Base-by-base conservation (phyloP, 2,329 filamentous ascomycete genomes). In the Alternaria rosae region DNA sequence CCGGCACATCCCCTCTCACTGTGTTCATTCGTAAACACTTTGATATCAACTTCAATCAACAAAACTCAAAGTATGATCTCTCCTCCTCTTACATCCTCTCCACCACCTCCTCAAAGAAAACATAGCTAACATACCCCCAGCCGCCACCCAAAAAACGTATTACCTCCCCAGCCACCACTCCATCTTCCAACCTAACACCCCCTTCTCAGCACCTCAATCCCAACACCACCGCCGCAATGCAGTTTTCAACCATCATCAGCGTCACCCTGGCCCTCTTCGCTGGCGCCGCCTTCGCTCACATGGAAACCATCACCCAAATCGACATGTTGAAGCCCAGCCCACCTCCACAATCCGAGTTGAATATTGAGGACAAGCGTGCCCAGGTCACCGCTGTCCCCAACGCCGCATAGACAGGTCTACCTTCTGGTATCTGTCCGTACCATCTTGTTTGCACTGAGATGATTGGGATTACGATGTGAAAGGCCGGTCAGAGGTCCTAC, bases 191-290 rank as follows among this genome's bases (percentile, higher is more conserved):
- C 21, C 47, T 41, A 8, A 20, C 48, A 11, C 25, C 21, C 20
- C 17, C 25, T 15, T 5, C 20, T 3, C n/a, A 20, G 43, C 30
- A 23, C 4, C 12, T 13, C 25, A 17, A 35, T 5, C 12, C 17
- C 25, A 17, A 35, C 7, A 17, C 30, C 21, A 41, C 42, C n/a
- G 21, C n/a, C 13, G 41, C 43, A 30, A 61, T 61, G 59, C 59
- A 61, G 11, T 17, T 26, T 42, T 15, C 26, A n/a, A n/a, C 42
- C n/a, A 3, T 32, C 21, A 6, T 58, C 54, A 12, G 17, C 42
- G 5, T 26, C 21, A 20, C 25, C 20, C 4, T 61, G 15, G 26
- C 59, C 17, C 25, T 54, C 12, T 43, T 58, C 42, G 12, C 26
- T 7, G 41, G 48, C 54, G 32, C 25, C 25, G 35, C 48, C 23